Evolutionary conservation across 305 asterid species (phyloP).

Genomic region (Fraxinus xanthoxyloides): DNA sequence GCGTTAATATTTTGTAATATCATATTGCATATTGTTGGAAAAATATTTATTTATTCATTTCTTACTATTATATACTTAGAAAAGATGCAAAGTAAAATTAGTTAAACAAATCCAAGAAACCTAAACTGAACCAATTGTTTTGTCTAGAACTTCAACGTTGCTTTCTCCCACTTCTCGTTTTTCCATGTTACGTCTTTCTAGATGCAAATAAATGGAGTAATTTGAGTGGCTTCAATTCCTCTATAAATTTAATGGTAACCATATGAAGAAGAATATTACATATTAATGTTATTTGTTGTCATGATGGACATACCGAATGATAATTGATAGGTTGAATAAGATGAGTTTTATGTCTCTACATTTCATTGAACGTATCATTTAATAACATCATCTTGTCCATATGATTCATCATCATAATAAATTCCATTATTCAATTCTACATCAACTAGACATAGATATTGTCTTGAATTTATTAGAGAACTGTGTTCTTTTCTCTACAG

Average conservation of each 20-base stretch:
- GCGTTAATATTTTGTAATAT: neutral
- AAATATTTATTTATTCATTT: neutral
- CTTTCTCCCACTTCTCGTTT: neutral
- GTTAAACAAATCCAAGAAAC: conserved; percentile 16
- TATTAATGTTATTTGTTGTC: too few relatives aligned
- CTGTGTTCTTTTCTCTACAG: neutral
- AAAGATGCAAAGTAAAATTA: conserved; percentile 33
- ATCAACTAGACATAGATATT: neutral
- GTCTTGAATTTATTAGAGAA: too few relatives aligned
- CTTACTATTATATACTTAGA: conserved; percentile 12
- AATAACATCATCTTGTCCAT: neutral
- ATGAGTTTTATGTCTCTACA: neutral
- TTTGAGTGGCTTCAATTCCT: neutral
- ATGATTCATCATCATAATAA: too few relatives aligned
- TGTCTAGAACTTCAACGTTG: conserved; percentile 32
- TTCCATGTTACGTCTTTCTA: neutral
- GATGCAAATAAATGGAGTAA: neutral
- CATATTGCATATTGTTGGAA: neutral
- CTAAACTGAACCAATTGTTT: conserved; percentile 34
- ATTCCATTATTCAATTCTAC: neutral
- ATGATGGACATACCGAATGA: neutral
- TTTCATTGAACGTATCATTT: too few relatives aligned
- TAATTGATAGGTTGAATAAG: neutral
- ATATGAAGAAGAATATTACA: neutral
- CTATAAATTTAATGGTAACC: neutral